These are phyloP conservation scores for Nymphaea thermarum DNA, from an alignment of 164 flowering plant species.

Conservation along the genomic window DNA sequence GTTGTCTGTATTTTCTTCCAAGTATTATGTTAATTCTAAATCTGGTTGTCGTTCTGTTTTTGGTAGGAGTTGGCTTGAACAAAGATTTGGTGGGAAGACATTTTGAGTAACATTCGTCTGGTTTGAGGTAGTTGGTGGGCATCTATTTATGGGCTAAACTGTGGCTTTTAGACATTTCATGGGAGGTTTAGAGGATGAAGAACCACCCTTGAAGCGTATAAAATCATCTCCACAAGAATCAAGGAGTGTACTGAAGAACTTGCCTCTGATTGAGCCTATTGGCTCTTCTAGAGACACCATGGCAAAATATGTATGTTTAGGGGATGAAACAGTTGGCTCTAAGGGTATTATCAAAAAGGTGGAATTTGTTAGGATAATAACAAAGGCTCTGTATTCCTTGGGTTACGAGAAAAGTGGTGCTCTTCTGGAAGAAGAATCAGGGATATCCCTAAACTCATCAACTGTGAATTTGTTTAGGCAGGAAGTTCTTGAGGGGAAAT, in stretches of 20 bases:
- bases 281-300: slow-evolving; percentile 46
- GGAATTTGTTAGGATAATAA: slow-evolving; percentile 64
- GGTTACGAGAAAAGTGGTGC: slow-evolving; percentile 62
- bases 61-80: not conserved
- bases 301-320: slow-evolving; percentile 57
- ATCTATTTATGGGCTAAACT: slow-evolving; percentile 67
- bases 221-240: slow-evolving; percentile 38
- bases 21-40: not conserved
- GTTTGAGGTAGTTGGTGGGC: no score
- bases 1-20: not conserved
- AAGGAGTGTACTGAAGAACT: slow-evolving; percentile 27
- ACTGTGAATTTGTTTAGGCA: slow-evolving; percentile 37
- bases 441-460: slow-evolving; percentile 64
- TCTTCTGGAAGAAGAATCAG: slow-evolving; percentile 78
- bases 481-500: slow-evolving; percentile 54
- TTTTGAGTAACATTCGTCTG: no score
- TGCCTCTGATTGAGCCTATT: slow-evolving; percentile 25
- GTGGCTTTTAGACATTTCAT: slow-evolving; percentile 51
- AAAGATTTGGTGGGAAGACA: no score
- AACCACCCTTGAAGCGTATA: slow-evolving; percentile 75
- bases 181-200: slow-evolving; percentile 83
- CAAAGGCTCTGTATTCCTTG: slow-evolving; percentile 67
- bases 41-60: not conserved
- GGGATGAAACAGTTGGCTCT: slow-evolving; percentile 54
- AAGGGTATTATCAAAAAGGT: slow-evolving; percentile 48